A percentile compares a stretch with the other conserved stretches of the same genome.
phyloP scores from a whole-genome alignment of 768 basidiomycete genomes.

The Phanerodontia chrysosporium region DNA sequence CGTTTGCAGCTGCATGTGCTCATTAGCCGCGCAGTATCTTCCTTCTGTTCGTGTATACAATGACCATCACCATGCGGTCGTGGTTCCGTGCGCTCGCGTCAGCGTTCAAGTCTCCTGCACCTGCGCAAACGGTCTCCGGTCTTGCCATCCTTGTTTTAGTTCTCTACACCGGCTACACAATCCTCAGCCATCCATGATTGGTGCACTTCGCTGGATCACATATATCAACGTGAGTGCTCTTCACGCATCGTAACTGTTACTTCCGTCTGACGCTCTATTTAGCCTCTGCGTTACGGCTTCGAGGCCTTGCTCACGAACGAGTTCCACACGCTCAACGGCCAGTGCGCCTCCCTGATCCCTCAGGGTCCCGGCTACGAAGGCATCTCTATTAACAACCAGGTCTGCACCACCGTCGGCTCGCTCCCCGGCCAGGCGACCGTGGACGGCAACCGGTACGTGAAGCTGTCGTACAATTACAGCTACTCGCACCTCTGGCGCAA shows the following conservation, averaged over 20 bases:
- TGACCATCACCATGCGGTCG: slow-evolving; percentile 64
- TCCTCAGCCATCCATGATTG: slow-evolving; percentile 60
- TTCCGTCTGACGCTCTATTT: slow-evolving; percentile 2
- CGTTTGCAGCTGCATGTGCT: background rate
- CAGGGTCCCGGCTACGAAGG: slow-evolving; percentile 58
- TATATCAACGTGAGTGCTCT: slow-evolving; percentile 47
- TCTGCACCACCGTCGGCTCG: slow-evolving; percentile 70
- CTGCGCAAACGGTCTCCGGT: slow-evolving; percentile 58
- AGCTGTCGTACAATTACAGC: slow-evolving; percentile 38
- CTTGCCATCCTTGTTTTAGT: slow-evolving; percentile 48
- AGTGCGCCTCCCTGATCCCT: slow-evolving; percentile 57
- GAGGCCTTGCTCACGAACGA: slow-evolving; percentile 77
- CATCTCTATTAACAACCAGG: slow-evolving; percentile 59
- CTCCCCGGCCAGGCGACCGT: slow-evolving; percentile 55
- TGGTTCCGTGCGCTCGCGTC: slow-evolving; percentile 72
- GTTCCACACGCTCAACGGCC: slow-evolving; percentile 65
- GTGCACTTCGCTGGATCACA: slow-evolving; percentile 64
- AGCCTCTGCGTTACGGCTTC: slow-evolving; percentile 71
- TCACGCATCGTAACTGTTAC: background rate
- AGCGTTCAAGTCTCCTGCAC: slow-evolving; percentile 51
- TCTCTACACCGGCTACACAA: slow-evolving; percentile 59
- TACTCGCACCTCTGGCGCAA: slow-evolving; percentile 54
- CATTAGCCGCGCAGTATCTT: slow-evolving; percentile 39
- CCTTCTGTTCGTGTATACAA: slow-evolving; percentile 50
- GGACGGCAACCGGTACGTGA: slow-evolving; percentile 53